phyloP scores from a whole-genome alignment of 192 early-diverging fungal species.

The Mortierella antarctica region DNA sequence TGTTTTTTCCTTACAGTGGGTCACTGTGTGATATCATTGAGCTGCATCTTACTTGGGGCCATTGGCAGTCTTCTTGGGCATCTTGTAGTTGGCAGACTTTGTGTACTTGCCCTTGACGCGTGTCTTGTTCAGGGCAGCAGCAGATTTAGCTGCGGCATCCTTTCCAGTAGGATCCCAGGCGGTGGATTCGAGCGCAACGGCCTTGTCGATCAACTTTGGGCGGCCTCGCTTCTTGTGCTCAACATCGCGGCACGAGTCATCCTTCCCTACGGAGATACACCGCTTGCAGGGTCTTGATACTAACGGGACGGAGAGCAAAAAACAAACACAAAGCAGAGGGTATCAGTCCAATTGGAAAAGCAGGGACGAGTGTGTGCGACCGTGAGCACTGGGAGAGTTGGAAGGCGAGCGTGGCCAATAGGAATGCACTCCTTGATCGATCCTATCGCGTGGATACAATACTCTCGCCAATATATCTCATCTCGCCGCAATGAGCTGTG shows the following conservation, averaged over 20 bases:
- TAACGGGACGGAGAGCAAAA: constrained; percentile 15
- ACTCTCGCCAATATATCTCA: not conserved
- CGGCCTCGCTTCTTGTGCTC: constrained; percentile 90
- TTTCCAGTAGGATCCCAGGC: constrained; percentile 33
- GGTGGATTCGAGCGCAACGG: constrained; percentile 40
- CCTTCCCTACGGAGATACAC: constrained; percentile 77
- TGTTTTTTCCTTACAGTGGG: not conserved
- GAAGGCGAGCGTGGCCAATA: constrained; percentile 18
- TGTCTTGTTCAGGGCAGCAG: constrained; percentile 18
- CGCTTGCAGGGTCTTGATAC: constrained; percentile 82
- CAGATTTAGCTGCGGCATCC: constrained; percentile 6
- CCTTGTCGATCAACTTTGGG: constrained; percentile 77
- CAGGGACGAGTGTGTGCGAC: not conserved
- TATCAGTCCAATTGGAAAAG: too few relatives aligned
- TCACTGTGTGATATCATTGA: not conserved
- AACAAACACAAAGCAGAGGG: not conserved
- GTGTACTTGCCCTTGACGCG: constrained; percentile 37
- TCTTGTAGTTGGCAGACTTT: constrained; percentile 50
- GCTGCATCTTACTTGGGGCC: constrained; percentile 21
- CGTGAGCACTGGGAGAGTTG: too few relatives aligned
- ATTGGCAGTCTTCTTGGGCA: constrained; percentile 22
- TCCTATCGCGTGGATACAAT: constrained; percentile 29
- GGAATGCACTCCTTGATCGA: constrained; percentile 33
- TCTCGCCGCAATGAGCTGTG: too few relatives aligned
- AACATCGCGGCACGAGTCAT: constrained; percentile 86